Conservation (phyloP, 169 alveolate species). For the Plasmodium knowlesi region DNA sequence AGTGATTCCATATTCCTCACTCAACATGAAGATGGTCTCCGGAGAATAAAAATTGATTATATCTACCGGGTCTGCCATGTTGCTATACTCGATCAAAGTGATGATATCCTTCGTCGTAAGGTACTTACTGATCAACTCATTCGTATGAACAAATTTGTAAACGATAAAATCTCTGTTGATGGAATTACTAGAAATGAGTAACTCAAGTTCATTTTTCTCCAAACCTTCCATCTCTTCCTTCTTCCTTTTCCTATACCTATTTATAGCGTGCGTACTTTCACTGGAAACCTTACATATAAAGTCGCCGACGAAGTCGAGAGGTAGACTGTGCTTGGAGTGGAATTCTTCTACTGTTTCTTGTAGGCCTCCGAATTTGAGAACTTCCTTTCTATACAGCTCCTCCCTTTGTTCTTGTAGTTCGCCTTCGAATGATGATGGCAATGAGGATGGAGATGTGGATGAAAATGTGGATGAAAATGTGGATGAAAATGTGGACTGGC, state of each 20-base stretch:
- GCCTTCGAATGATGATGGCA: background rate
- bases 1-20: conserved; percentile 56
- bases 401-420: conserved; percentile 19
- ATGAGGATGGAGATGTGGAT: too few relatives aligned
- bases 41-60: conserved; percentile 54
- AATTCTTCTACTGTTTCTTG: conserved; percentile 56
- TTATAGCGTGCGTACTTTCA: conserved; percentile 7
- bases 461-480: too few relatives aligned
- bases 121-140: conserved; percentile 28
- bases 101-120: conserved; percentile 47
- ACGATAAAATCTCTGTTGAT: conserved; percentile 45
- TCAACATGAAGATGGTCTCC: conserved; percentile 55
- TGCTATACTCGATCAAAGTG: conserved; percentile 34
- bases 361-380: conserved; percentile 31
- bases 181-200: background rate
- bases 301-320: conserved; percentile 57
- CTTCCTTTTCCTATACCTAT: conserved; percentile 35
- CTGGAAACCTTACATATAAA: conserved; percentile 49
- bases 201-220: background rate
- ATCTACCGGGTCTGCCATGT: conserved; percentile 72
- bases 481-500: too few relatives aligned
- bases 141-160: conserved; percentile 34
- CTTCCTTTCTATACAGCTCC: conserved; percentile 15
- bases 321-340: conserved; percentile 27
- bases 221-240: conserved; percentile 26